Conservation (phyloP, 805 yeast species). For the Trichomonascus vanleenenianus region DNA sequence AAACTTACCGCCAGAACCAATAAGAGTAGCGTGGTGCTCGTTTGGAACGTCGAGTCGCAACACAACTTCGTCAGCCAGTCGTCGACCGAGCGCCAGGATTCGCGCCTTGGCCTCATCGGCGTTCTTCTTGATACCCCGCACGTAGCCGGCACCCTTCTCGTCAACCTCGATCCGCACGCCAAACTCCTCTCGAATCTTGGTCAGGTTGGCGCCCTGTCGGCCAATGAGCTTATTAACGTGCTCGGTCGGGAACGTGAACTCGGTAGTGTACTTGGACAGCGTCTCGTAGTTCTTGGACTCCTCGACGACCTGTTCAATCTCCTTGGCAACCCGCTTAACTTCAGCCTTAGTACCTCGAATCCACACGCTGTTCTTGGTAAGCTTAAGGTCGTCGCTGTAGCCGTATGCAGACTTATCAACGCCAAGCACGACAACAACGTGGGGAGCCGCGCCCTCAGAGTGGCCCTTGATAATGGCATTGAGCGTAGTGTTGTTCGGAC, state of each 20-base stretch:
- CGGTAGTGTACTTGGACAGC: constrained; percentile 37
- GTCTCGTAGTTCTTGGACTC: constrained; percentile 47
- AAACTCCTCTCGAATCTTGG: constrained; percentile 59
- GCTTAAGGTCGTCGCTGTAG: constrained; percentile 14
- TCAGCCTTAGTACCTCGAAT: constrained; percentile 65
- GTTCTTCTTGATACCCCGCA: constrained; percentile 73
- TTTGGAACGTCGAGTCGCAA: constrained; percentile 61
- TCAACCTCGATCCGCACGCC: constrained; percentile 72
- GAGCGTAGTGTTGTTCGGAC: constrained; percentile 56
- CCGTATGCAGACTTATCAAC: constrained; percentile 17
- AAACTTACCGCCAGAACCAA: constrained; percentile 77
- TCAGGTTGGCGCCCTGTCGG: constrained; percentile 71
- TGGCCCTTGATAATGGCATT: constrained; percentile 34
- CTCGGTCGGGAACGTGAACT: constrained; percentile 54
- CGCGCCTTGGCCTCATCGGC: constrained; percentile 63
- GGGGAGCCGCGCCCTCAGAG: constrained; percentile 26
- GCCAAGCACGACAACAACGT: constrained; percentile 27
- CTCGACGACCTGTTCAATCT: constrained; percentile 45
- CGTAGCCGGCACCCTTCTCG: constrained; percentile 45
- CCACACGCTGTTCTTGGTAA: constrained; percentile 44
- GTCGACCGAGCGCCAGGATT: constrained; percentile 52
- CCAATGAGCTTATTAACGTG: constrained; percentile 82
- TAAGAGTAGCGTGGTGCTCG: constrained; percentile 70
- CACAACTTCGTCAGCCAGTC: constrained; percentile 75
- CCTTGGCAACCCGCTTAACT: constrained; percentile 47